Percentiles rank a stretch among this genome's conserved stretches.
These are phyloP conservation scores for Linum trigynum DNA, from an alignment of 345 rosid species.

Conservation along the genomic window DNA sequence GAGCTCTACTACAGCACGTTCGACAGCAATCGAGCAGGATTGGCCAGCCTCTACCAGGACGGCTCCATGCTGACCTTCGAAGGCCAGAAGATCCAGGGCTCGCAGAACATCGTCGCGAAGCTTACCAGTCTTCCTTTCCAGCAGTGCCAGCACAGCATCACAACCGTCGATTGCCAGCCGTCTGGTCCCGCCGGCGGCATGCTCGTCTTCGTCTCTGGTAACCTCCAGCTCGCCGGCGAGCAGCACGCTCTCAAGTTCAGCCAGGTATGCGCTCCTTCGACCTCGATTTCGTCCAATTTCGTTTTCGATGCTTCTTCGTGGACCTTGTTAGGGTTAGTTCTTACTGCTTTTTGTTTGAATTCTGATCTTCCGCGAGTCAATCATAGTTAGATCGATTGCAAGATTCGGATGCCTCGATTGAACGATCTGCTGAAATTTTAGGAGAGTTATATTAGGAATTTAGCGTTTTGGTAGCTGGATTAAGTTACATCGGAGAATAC, in stretches of 20 bases:
- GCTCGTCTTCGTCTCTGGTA: constrained; percentile 92
- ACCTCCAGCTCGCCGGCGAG: constrained; percentile 84
- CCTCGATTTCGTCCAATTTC: neutral
- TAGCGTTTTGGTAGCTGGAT: neutral
- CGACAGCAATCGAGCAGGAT: constrained; percentile 54
- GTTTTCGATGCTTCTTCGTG: neutral
- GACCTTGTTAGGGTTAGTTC: no score
- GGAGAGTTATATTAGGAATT: neutral
- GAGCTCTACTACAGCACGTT: constrained; percentile 83
- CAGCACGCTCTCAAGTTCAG: constrained; percentile 93
- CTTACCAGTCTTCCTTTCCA: constrained; percentile 78
- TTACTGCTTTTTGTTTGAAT: no score
- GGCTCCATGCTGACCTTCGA: constrained; percentile 88
- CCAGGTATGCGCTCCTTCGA: constrained; percentile 38
- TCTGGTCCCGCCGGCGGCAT: constrained; percentile 85
- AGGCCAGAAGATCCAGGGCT: constrained; percentile 88
- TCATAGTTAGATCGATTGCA: no score
- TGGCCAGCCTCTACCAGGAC: constrained; percentile 72
- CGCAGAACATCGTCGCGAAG: constrained; percentile 67
- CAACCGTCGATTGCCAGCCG: constrained; percentile 95
- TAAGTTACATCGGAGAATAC: neutral
- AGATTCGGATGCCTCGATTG: no score
- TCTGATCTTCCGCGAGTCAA: no score
- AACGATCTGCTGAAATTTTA: no score
- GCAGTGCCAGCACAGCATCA: constrained; percentile 78